Evolutionary conservation across 805 yeast species (phyloP), one percentile per base, ranked within the genome.

Genomic region (Priceomyces medius): DNA sequence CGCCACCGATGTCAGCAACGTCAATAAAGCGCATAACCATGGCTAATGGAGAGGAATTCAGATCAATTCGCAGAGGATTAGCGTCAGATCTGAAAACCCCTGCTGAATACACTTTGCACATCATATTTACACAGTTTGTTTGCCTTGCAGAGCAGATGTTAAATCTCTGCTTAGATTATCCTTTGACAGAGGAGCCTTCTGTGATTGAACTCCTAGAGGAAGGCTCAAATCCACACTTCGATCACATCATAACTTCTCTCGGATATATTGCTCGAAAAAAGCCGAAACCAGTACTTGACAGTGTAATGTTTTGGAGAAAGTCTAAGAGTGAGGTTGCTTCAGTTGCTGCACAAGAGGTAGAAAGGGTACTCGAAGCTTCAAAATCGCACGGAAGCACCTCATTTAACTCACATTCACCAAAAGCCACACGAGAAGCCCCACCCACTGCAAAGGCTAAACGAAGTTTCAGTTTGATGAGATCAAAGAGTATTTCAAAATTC

Each of bases 221-320:
- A 55, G 97, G 97, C 1, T 81, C 79, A 1, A 98, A 93, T 55
- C 82, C 85, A 0, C 79, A 77, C 16, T 91, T 93, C 58, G 99
- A 93, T 62, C 80, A 85, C 53, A 86, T 89, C 39, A 79, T 95
- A 16, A 80, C 80, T 12, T 85, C 97, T 0, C 66, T 93, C 41
- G 99, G 99, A 7, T 87, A 87, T 58, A 87, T 93, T 28, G 95
- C 99, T 1, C 76, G 88, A 42, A 74, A 83, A 19, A 87, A 88
- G 50, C 97, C 98, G 0, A 90, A 88, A 56, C 96, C 97, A 0
- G 97, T 93, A 1, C 89, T 95, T 24, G 99, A 93, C 61, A 88
- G 96, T 5, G 96, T 93, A 45, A 90, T 93, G 98, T 90, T 87
- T 58, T 93, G 99, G 99, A 76, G 98, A 45, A 88, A 91, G 59